Conservation (phyloP, 1,284 basidiomycete species). For the Papiliotrema flavescens region DNA sequence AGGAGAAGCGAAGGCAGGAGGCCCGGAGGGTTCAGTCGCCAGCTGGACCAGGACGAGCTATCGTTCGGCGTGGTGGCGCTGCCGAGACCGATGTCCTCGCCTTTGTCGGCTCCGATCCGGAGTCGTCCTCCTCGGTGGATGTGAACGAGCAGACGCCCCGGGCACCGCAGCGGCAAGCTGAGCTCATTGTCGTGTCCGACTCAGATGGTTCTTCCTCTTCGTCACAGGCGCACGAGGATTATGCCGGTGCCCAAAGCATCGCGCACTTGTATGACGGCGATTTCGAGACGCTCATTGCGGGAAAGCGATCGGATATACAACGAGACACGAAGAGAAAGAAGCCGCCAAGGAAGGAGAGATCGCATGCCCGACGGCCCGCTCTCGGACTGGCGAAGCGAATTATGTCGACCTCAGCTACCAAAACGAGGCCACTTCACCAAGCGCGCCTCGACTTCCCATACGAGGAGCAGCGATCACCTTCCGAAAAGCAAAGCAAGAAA, state of each 20-base stretch:
- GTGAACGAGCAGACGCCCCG: not conserved
- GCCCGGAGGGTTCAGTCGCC: slow-evolving; percentile 15
- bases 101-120: slow-evolving; percentile 11
- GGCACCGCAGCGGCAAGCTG: not conserved
- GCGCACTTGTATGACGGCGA: slow-evolving; percentile 39
- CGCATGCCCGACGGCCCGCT: not conserved
- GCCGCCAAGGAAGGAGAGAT: not conserved
- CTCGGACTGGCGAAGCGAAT: slow-evolving; percentile 19
- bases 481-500: not conserved
- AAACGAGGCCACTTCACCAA: slow-evolving; percentile 16
- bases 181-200: slow-evolving; percentile 11
- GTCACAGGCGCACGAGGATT: slow-evolving; percentile 34
- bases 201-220: slow-evolving; percentile 14
- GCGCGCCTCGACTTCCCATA: slow-evolving; percentile 32
- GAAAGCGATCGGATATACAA: not conserved
- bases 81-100: slow-evolving; percentile 16
- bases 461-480: slow-evolving; percentile 11
- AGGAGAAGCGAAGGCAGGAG: slow-evolving; percentile 1
- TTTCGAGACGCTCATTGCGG: slow-evolving; percentile 37
- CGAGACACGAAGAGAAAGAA: not conserved
- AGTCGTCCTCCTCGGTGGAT: not conserved
- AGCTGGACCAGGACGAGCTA: slow-evolving; percentile 34
- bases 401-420: not conserved
- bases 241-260: slow-evolving; percentile 24
- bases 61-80: slow-evolving; percentile 20